phyloP scores from a whole-genome alignment of 2,329 filamentous ascomycete genomes.

The Nigrospora osmanthi region DNA sequence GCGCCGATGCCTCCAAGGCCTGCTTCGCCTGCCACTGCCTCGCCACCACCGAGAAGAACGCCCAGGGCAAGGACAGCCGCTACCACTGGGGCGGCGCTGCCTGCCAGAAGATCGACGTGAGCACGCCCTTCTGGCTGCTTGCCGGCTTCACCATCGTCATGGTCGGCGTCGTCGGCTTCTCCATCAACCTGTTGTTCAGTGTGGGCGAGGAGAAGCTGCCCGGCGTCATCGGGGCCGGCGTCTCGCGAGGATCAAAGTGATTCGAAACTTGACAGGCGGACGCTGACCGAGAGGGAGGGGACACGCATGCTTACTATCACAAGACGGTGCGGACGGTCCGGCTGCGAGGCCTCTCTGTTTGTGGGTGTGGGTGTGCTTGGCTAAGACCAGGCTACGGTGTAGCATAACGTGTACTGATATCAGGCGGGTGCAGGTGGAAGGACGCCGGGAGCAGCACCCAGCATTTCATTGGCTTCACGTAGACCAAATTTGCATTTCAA shows the following conservation, averaged over 20 bases:
- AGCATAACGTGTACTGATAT: too few relatives aligned
- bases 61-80: constrained; percentile 38
- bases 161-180: constrained; percentile 59
- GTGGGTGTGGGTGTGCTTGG: too few relatives aligned
- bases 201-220: constrained; percentile 85
- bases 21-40: constrained; percentile 80
- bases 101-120: constrained; percentile 89
- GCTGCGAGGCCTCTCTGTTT: too few relatives aligned
- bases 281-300: not conserved
- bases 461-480: too few relatives aligned
- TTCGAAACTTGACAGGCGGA: not conserved
- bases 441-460: too few relatives aligned
- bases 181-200: constrained; percentile 70
- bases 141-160: constrained; percentile 65
- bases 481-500: not conserved
- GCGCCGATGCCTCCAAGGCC: constrained; percentile 26
- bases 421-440: too few relatives aligned
- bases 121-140: constrained; percentile 82
- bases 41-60: constrained; percentile 41
- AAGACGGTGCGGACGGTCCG: too few relatives aligned
- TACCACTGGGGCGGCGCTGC: constrained; percentile 77
- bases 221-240: constrained; percentile 91
- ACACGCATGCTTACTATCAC: too few relatives aligned
- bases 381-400: too few relatives aligned
- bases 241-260: constrained; percentile 60